Conservation (phyloP, 768 basidiomycete genomes). For the Cubamyces lactineus region DNA sequence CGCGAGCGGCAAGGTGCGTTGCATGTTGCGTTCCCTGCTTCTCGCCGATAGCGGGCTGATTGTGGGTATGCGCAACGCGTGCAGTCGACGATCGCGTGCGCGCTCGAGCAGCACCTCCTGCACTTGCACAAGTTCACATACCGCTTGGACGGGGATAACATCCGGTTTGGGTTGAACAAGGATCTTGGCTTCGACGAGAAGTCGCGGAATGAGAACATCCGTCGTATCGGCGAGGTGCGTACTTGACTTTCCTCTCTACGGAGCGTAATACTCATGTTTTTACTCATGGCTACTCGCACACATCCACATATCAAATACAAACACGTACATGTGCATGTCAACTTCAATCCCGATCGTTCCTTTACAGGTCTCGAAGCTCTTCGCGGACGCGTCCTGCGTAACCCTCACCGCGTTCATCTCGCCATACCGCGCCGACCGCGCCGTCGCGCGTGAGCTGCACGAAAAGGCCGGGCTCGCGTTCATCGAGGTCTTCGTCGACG, state of each 20-base stretch:
- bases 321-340: not conserved
- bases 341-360: slow-evolving; percentile 3
- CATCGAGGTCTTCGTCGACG: slow-evolving; percentile 94
- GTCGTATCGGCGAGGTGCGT: slow-evolving; percentile 91
- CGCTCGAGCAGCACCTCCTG: slow-evolving; percentile 93
- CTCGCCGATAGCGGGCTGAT: not conserved
- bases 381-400: slow-evolving; percentile 85
- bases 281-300: not conserved
- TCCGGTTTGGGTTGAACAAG: slow-evolving; percentile 95
- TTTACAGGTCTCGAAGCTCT: slow-evolving; percentile 88
- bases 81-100: slow-evolving; percentile 96
- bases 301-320: not conserved
- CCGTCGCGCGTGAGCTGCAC: slow-evolving; percentile 82
- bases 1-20: slow-evolving; percentile 86
- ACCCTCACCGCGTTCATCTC: slow-evolving; percentile 97
- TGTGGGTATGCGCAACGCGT: not conserved
- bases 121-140: slow-evolving; percentile 86
- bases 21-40: no score
- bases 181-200: slow-evolving; percentile 93
- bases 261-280: no score
- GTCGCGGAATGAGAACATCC: slow-evolving; percentile 93
- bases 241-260: not conserved
- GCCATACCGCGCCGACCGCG: slow-evolving; percentile 90
- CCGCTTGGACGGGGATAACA: slow-evolving; percentile 94
- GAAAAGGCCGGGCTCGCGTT: slow-evolving; percentile 74